These are phyloP conservation scores for Trametes sp. DNA, from an alignment of 1,284 basidiomycete genomes.

Conservation along the genomic window DNA sequence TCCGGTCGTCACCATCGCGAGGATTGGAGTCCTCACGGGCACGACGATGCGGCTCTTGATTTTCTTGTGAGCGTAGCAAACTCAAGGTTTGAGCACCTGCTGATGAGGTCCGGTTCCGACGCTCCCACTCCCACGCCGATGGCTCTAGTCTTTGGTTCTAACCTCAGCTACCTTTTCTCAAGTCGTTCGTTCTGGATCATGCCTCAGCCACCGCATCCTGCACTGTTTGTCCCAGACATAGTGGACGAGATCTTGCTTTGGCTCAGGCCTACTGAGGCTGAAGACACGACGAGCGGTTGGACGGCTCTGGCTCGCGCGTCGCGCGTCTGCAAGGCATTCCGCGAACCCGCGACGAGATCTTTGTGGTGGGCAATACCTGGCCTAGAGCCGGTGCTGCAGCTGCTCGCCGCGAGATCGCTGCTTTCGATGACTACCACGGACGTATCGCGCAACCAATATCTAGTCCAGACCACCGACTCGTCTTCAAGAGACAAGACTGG, in stretches of 20 bases:
- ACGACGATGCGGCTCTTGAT: too few relatives aligned
- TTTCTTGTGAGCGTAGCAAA: too few relatives aligned
- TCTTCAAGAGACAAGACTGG: too few relatives aligned
- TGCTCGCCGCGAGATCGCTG: not conserved
- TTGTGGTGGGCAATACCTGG: slow-evolving; percentile 13
- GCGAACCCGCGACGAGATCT: not conserved
- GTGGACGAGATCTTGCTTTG: not conserved
- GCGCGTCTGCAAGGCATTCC: not conserved
- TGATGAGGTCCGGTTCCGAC: too few relatives aligned
- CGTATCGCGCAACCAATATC: too few relatives aligned
- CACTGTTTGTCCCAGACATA: not conserved
- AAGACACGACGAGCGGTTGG: not conserved
- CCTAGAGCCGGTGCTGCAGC: not conserved
- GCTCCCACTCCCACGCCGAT: too few relatives aligned
- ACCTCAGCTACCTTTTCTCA: too few relatives aligned
- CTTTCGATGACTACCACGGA: not conserved
- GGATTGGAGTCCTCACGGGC: too few relatives aligned
- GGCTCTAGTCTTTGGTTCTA: too few relatives aligned
- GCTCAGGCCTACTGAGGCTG: not conserved
- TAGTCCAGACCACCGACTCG: too few relatives aligned
- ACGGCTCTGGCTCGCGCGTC: not conserved
- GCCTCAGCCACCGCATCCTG: not conserved
- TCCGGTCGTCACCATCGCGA: too few relatives aligned
- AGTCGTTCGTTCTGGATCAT: not conserved
- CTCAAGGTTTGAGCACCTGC: too few relatives aligned